Evolutionary conservation across 208 protist genomes (phyloP).

Genomic region (Vickermania ingenoplastis): DNA sequence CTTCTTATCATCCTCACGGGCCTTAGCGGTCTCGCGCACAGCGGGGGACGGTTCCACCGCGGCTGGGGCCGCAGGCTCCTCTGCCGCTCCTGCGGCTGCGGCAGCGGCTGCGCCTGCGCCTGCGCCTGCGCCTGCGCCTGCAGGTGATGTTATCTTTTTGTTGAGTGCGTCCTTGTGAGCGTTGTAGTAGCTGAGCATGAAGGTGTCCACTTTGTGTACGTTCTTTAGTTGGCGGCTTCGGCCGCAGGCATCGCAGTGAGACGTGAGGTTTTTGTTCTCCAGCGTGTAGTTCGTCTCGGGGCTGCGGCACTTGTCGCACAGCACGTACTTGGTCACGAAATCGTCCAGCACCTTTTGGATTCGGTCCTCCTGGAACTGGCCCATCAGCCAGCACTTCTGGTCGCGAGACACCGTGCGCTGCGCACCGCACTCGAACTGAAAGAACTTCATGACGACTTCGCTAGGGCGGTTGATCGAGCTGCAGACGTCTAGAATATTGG

Average conservation of each 20-base stretch:
- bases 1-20: too few species aligned
- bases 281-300: conserved; percentile 71
- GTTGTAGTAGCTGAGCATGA: conserved; percentile 61
- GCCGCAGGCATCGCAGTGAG: conserved; percentile 61
- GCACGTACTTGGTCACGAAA: conserved; percentile 78
- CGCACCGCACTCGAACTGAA: conserved; percentile 79
- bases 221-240: conserved; percentile 22
- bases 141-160: conserved; percentile 4
- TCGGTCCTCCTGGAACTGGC: conserved; percentile 55
- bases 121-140: background rate
- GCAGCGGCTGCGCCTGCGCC: background rate
- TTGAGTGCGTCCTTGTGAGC: conserved; percentile 38
- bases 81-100: conserved; percentile 5
- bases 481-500: conserved; percentile 90
- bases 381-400: conserved; percentile 87
- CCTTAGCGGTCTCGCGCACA: too few species aligned
- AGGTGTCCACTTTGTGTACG: conserved; percentile 37
- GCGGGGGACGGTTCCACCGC: conserved; percentile 13
- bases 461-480: conserved; percentile 80
- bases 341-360: conserved; percentile 81
- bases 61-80: conserved; percentile 20
- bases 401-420: conserved; percentile 76
- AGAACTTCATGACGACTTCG: conserved; percentile 85
- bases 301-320: conserved; percentile 85
- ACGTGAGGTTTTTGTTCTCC: conserved; percentile 4